Conservation (phyloP, 2,329 filamentous ascomycete species). For the Bipolaris bicolor region DNA sequence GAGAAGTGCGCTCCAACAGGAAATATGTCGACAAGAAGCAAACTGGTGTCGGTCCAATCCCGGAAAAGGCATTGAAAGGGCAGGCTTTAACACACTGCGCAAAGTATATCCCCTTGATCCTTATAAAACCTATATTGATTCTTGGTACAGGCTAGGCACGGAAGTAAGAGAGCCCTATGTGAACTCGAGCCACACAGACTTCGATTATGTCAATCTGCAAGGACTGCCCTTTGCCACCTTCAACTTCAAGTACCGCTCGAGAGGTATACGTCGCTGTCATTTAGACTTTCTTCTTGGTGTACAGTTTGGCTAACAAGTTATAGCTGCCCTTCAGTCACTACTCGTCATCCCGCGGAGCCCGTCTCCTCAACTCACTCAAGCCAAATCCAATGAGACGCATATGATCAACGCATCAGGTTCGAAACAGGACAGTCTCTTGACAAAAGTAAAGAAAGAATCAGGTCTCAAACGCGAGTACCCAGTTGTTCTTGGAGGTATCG, state of each 20-base stretch:
- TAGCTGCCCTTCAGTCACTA: constrained; percentile 40
- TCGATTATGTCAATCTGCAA: background rate
- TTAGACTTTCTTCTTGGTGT: background rate
- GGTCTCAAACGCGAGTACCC: constrained; percentile 17
- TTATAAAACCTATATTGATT: background rate
- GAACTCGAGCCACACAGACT: background rate
- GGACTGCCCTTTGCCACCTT: constrained; percentile 20
- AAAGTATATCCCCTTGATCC: constrained; percentile 1
- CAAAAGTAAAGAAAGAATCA: constrained; percentile 12
- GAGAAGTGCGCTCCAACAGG: background rate
- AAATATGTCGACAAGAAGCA: background rate
- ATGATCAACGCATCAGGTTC: constrained; percentile 13
- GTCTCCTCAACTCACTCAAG: constrained; percentile 29
- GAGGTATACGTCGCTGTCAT: constrained; percentile 8
- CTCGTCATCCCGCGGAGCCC: constrained; percentile 40
- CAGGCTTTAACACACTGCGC: constrained; percentile 21
- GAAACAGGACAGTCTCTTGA: constrained; percentile 1
- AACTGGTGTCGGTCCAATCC: constrained; percentile 4
- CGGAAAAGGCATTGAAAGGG: constrained; percentile 34
- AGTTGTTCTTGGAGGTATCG: background rate
- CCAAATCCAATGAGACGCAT: constrained; percentile 19
- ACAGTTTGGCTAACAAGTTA: background rate
- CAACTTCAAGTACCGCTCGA: constrained; percentile 31
- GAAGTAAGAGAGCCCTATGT: background rate
- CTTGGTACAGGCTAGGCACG: background rate